phyloP scores from a whole-genome alignment of 331 rosid genomes.

The Acacia concinna region DNA sequence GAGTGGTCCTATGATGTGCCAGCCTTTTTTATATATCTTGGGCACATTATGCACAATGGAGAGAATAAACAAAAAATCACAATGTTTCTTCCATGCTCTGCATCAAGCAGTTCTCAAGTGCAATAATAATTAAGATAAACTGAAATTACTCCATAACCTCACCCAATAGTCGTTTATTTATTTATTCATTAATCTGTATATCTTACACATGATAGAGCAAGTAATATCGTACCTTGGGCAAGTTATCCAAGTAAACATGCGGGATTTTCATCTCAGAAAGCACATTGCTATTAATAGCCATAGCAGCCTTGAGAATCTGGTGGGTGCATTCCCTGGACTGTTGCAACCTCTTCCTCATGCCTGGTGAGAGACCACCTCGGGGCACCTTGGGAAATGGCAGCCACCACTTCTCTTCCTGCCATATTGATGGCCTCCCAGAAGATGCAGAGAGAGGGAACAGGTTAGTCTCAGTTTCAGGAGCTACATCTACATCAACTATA shows the following conservation, averaged over 20 bases:
- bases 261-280: slow-evolving; percentile 61
- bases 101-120: neutral
- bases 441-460: slow-evolving; percentile 30
- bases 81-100: neutral
- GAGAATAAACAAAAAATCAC: neutral
- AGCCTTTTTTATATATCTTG: neutral
- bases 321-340: slow-evolving; percentile 48
- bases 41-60: neutral
- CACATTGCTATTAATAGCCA: slow-evolving; percentile 51
- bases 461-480: slow-evolving; percentile 11
- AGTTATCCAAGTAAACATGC: slow-evolving; percentile 37
- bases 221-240: slow-evolving; percentile 49
- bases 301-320: slow-evolving; percentile 60
- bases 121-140: neutral
- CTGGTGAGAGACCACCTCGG: slow-evolving; percentile 41
- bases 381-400: slow-evolving; percentile 62
- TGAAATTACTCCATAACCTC: neutral
- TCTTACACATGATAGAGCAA: neutral
- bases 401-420: slow-evolving; percentile 61
- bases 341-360: slow-evolving; percentile 46
- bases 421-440: slow-evolving; percentile 29
- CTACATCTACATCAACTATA: slow-evolving; percentile 28
- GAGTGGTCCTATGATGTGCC: neutral
- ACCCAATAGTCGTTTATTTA: neutral
- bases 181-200: neutral